phyloP scores from a whole-genome alignment of 352 stramenopile genomes.

The Pythium brachiatum region DNA sequence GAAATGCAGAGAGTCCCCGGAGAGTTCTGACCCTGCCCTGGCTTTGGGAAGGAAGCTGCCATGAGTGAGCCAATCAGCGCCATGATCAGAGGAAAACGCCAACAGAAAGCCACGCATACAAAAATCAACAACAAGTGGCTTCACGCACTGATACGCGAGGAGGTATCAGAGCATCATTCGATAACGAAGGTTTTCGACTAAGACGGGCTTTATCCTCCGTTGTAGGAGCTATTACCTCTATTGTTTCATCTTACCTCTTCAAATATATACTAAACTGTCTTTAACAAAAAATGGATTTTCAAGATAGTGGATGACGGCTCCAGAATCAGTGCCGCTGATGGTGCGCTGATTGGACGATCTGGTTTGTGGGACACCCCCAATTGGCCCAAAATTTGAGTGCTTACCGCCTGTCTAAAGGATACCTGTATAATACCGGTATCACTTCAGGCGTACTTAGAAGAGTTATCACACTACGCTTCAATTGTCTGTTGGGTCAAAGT shows the following conservation, averaged over 20 bases:
- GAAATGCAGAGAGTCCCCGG: background rate
- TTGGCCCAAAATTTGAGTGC: background rate
- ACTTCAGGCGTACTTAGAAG: conserved; percentile 2
- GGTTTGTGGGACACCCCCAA: background rate
- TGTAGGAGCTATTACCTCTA: background rate
- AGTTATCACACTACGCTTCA: conserved; percentile 16
- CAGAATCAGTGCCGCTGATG: background rate
- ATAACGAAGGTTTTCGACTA: background rate
- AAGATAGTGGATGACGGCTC: background rate
- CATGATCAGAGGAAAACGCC: background rate
- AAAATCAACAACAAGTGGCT: background rate
- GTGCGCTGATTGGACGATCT: background rate
- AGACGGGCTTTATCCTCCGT: background rate
- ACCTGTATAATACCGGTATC: background rate
- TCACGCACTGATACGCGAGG: background rate
- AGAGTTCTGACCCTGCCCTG: conserved; percentile 3
- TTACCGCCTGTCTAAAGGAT: no score
- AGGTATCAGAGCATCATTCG: background rate
- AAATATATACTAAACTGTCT: no score
- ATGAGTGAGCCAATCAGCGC: background rate
- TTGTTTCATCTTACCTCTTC: background rate
- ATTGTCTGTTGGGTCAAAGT: background rate
- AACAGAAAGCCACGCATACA: conserved; percentile 12
- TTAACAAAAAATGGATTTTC: background rate
- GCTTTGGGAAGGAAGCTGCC: background rate